Evolutionary conservation across 2,329 filamentous ascomycete species (phyloP).

Genomic region (Fusarium subtropicale): DNA sequence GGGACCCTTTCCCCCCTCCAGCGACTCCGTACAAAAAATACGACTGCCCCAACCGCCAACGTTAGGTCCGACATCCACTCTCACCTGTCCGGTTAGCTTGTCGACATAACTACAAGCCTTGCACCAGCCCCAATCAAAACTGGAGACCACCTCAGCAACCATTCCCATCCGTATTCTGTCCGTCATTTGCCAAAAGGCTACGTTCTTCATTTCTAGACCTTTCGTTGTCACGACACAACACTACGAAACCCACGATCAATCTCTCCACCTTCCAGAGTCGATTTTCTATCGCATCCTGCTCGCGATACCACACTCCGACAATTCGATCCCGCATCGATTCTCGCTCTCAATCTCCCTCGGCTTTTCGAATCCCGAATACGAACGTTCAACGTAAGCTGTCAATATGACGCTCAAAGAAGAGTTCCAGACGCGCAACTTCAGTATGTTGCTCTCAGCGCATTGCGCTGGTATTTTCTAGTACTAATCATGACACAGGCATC

Average conservation of each 20-base stretch:
- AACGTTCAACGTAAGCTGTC: constrained; percentile 50
- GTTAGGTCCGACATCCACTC: constrained; percentile 20
- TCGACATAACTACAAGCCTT: constrained; percentile 37
- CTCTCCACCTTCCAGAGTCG: constrained; percentile 20
- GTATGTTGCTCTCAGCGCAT: constrained; percentile 59
- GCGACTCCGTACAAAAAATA: constrained; percentile 26
- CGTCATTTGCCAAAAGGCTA: constrained; percentile 49
- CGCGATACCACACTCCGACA: constrained; percentile 20
- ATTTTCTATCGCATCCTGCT: constrained; percentile 31
- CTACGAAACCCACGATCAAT: neutral
- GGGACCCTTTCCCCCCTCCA: constrained; percentile 20
- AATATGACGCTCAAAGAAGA: constrained; percentile 79
- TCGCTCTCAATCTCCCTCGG: constrained; percentile 21
- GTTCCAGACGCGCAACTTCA: constrained; percentile 79
- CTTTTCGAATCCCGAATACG: constrained; percentile 36
- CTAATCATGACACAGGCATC: constrained; percentile 67
- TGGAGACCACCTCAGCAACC: constrained; percentile 39
- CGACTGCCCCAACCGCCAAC: constrained; percentile 7
- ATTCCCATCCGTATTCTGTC: constrained; percentile 15
- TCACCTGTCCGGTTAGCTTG: constrained; percentile 9
- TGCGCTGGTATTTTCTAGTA: constrained; percentile 15
- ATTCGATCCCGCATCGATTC: constrained; percentile 20
- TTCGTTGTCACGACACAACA: constrained; percentile 33
- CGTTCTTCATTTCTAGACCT: constrained; percentile 49
- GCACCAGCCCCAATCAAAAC: constrained; percentile 48